These are phyloP conservation scores for Stagonosporopsis vannaccii DNA, from an alignment of 2,329 filamentous ascomycete species.

Conservation along the genomic window DNA sequence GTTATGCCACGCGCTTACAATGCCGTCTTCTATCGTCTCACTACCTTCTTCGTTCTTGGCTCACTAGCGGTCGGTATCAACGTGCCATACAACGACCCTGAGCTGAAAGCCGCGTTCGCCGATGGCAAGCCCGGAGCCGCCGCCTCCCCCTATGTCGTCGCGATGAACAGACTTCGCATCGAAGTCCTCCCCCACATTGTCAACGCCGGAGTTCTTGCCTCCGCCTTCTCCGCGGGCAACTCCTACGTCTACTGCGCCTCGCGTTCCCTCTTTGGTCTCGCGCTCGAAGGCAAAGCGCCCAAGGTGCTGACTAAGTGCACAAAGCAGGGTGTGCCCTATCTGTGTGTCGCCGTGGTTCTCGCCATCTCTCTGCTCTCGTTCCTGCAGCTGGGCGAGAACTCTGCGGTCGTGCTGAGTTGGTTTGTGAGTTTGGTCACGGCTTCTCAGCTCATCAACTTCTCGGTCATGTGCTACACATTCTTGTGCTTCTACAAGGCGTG, in stretches of 20 bases:
- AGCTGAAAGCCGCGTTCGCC: slow-evolving; percentile 67
- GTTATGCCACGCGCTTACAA: slow-evolving; percentile 77
- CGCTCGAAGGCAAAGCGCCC: slow-evolving; percentile 63
- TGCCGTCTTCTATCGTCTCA: slow-evolving; percentile 79
- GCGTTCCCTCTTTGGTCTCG: slow-evolving; percentile 61
- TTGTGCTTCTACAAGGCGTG: slow-evolving; percentile 75
- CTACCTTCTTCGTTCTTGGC: slow-evolving; percentile 77
- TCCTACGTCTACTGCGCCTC: slow-evolving; percentile 64
- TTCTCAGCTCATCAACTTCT: slow-evolving; percentile 62
- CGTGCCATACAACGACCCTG: slow-evolving; percentile 71
- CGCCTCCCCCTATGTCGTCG: slow-evolving; percentile 69
- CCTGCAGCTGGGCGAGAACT: slow-evolving; percentile 73
- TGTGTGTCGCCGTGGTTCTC: slow-evolving; percentile 72
- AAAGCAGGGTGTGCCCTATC: slow-evolving; percentile 75
- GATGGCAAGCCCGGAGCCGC: slow-evolving; percentile 70
- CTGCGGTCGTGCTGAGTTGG: slow-evolving; percentile 75
- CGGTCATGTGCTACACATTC: slow-evolving; percentile 71
- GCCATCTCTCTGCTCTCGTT: slow-evolving; percentile 75
- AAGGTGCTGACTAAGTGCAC: slow-evolving; percentile 62
- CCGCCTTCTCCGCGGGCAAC: slow-evolving; percentile 64
- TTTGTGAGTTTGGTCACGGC: slow-evolving; percentile 77
- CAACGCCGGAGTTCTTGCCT: slow-evolving; percentile 64
- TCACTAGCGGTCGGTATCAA: slow-evolving; percentile 74
- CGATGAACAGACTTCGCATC: slow-evolving; percentile 63
- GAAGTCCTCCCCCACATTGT: slow-evolving; percentile 64